These are phyloP conservation scores for Xylariales sp. DNA, from an alignment of 2,329 filamentous ascomycete genomes.

Conservation along the genomic window DNA sequence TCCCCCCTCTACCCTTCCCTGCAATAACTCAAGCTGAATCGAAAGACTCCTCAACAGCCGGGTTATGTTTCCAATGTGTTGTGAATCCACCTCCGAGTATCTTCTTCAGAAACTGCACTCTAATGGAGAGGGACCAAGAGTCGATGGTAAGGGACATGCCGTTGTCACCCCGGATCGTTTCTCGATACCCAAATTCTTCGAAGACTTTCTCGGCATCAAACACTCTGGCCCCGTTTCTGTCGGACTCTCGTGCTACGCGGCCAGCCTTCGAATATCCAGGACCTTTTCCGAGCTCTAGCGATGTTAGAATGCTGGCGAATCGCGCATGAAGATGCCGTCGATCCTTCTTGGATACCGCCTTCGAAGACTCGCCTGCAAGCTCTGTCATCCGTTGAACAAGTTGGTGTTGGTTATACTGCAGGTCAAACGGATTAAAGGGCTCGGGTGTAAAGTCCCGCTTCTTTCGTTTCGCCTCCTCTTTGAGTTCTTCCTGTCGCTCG, in stretches of 20 bases:
- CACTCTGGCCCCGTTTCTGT: conserved; percentile 35
- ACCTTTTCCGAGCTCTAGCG: conserved; percentile 48
- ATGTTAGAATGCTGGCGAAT: conserved; percentile 49
- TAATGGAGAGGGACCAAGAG: conserved; percentile 45
- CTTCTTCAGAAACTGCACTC: conserved; percentile 43
- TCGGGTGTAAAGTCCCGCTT: conserved; percentile 8
- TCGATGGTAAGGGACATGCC: conserved; percentile 39
- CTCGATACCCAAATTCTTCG: conserved; percentile 47
- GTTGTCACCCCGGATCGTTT: conserved; percentile 44
- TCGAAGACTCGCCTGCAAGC: conserved; percentile 42
- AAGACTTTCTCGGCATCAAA: conserved; percentile 36
- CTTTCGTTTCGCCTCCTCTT: conserved; percentile 4
- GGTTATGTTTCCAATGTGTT: conserved; percentile 35
- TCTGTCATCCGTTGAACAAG: conserved; percentile 44
- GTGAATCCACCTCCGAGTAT: conserved; percentile 42
- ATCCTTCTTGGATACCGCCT: conserved; percentile 44
- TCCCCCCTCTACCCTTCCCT: too few species aligned
- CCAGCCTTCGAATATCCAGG: conserved; percentile 49
- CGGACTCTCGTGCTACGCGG: conserved; percentile 34
- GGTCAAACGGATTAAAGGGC: conserved; percentile 20
- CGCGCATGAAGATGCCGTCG: conserved; percentile 43
- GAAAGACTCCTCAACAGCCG: conserved; percentile 26
- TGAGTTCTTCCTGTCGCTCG: conserved; percentile 25
- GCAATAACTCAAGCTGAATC: conserved; percentile 3
- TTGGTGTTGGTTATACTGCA: conserved; percentile 46